Evolutionary conservation across 768 basidiomycete genomes (phyloP), one percentile per base, ranked within the genome.

Genomic region (Pisolithus microcarpus): DNA sequence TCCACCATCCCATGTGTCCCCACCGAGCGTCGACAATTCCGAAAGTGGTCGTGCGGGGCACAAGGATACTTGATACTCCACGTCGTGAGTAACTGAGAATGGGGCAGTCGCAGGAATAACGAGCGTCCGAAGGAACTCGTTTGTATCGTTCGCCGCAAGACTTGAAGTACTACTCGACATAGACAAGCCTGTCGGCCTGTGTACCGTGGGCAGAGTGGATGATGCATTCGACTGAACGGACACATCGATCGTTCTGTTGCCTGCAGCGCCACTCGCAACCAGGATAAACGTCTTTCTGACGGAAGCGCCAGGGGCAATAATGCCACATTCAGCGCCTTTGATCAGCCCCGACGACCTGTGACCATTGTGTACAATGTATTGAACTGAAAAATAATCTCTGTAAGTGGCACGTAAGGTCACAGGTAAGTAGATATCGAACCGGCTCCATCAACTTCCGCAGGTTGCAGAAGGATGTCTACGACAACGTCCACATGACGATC

Each of bases 401-500:
- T 51, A 38, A 23, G 19, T 39, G 36, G 21, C 31, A 9, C 8
- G 30, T 44, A 28, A n/a, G 30, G 38, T 24, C 15, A 48, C 15
- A 49, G 15, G 28, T 26, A 38, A 38, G 9, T 30, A 24, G 36
- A 36, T 46, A 18, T 56, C 81, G 16, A 48, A 88, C 90, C 75
- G 19, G 85, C 78, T 52, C 81, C 77, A 55, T 90, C 89, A 46
- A 82, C 73, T 56, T 88, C 87, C 2, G 80, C 77, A 1, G 92
- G 92, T 49, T 91, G 90, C 31, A 97, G 66, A 51, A 95, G 72
- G 5, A 88, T 76, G 50, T 92, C 87, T 9, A 91, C 70, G 5
- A 75, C 69, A 11, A 90, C 68, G 15, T 87, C 81, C 10, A 97
- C 66, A 23, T 82, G 75, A 18, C 81, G 73, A 43, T 79, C 78